Evolutionary conservation across 208 protist species (phyloP).

Genomic region (Herpetomonas samuelpessoai): DNA sequence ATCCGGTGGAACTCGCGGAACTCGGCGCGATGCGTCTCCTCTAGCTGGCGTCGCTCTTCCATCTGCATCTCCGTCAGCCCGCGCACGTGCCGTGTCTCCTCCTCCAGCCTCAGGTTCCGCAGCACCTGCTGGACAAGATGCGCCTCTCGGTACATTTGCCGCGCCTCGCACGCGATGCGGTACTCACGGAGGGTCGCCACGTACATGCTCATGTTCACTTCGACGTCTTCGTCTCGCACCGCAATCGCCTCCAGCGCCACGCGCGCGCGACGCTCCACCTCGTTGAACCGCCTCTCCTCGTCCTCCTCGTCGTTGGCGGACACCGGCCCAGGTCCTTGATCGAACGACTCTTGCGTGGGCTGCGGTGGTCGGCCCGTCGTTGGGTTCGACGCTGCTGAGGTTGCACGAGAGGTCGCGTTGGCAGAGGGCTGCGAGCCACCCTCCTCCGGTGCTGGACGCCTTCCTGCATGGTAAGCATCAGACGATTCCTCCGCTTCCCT

Average conservation of each 20-base stretch:
- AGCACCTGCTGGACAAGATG: slow-evolving; percentile 91
- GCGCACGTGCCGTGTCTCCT: slow-evolving; percentile 85
- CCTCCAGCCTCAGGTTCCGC: slow-evolving; percentile 82
- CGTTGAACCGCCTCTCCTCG: slow-evolving; percentile 34
- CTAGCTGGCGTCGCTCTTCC: slow-evolving; percentile 75
- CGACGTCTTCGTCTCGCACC: slow-evolving; percentile 33
- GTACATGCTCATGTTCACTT: slow-evolving; percentile 44
- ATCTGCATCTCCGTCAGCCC: slow-evolving; percentile 89
- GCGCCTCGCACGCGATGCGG: slow-evolving; percentile 72
- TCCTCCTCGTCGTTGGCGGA: slow-evolving; percentile 13
- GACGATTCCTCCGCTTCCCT: no score
- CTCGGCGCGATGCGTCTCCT: slow-evolving; percentile 84
- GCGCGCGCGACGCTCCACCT: slow-evolving; percentile 57
- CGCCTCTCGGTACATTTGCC: slow-evolving; percentile 89
- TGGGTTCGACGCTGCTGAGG: no score
- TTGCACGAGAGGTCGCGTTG: no score
- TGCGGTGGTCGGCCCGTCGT: no score
- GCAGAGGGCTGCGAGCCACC: no score
- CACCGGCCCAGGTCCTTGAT: no score
- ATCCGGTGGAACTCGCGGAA: slow-evolving; percentile 81
- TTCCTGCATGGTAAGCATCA: no score
- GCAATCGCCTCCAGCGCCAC: slow-evolving; percentile 73
- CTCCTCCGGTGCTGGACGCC: no score
- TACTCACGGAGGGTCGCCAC: slow-evolving; percentile 68
- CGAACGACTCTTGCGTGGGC: no score